Evolutionary conservation across 768 basidiomycete genomes (phyloP), one percentile per base, ranked within the genome.

Genomic region (Strobilomyces echinocephalus): DNA sequence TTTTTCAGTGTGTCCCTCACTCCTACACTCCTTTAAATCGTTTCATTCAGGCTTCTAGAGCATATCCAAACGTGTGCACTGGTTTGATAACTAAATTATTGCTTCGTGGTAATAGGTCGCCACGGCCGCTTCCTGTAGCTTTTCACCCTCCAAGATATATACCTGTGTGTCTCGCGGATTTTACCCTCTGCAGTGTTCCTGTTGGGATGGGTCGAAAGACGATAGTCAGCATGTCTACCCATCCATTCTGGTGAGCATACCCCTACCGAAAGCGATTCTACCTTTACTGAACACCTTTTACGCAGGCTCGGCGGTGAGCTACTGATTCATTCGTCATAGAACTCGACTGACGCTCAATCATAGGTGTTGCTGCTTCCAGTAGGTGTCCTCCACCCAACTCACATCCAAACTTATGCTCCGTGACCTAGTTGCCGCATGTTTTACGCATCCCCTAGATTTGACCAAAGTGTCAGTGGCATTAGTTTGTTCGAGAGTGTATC

Each of bases 391-490:
- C n/a, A 18, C 18, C 40, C 12, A 28, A 9, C 30, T 21, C 21
- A 14, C 24, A 12, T 16, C 11, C 20, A 46, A 54, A 8, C 50
- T 60, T 31, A 58, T 30, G 31, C 42, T 51, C 35, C 18, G 44
- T 53, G 30, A 52, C 60, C 43, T 55, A 88, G 88, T 91, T 82
- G 89, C 90, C 38, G 85, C 89, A 28, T 82, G 78, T 50, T 85
- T 80, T 64, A 92, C 89, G 0, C 90, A 92, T 73, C 90, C 90
- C 36, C 69, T 92, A 51, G 90, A 92, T 70, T 74, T 92, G 49
- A 87, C 88, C 31, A 95, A 92, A 83, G 87, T 91, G 84, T 88
- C 54, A 55, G 82, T 73, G 14, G 1, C 28, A 46, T 43, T 31
- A 8, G 8, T 36, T 45, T 43, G 31, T 10, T 47, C 26, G 20